Base-by-base conservation (phyloP, 257 asterid genomes). In the Ophiorrhiza pumila region DNA sequence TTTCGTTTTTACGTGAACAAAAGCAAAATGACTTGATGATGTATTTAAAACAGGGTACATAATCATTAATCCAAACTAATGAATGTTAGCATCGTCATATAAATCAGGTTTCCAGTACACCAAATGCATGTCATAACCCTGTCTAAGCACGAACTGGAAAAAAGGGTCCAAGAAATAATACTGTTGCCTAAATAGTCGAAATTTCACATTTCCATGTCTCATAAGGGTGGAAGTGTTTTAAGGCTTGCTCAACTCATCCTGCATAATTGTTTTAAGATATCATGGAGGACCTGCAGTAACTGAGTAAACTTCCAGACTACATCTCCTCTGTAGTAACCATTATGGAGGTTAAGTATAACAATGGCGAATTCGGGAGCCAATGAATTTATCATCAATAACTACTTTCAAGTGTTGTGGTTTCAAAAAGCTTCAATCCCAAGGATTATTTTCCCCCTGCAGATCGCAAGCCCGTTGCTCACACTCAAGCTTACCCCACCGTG, bases 401-500 rank as follows among this genome's bases (percentile, higher is more conserved):
- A 23, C 27, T 27, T 60, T n/a, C 5, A 61, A 22, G 52, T 50
- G 37, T 37, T 43, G 32, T 45, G 65, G 37, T 66, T 73, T 84
- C 82, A 82, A 17, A 43, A 56, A 14, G 59, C 41, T 73, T 67
- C 87, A 68, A 70, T 50, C 67, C 80, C 80, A 72, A 86, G 80
- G 78, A 69, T 74, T 81, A 78, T 80, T 14, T 63, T 73, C 66
- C 74, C 96, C 96, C 82, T 75, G 97, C 61, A 93, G 82, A 84
- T 93, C 96, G 73, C 98, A 91, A 10, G 81, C 87, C 7, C 95
- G 96, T 58, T 87, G 83, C 90, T 93, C 95, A 14, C 98, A 93
- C 58, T 93, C 98, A 64, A 93, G 85, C 90, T 89, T 93, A 42
- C 98, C 98, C 98, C 98, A 91, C 39, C 98, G 88, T 31, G 97